Conservation (phyloP, 2,329 filamentous ascomycete species). For the Hypoxylon sp. region DNA sequence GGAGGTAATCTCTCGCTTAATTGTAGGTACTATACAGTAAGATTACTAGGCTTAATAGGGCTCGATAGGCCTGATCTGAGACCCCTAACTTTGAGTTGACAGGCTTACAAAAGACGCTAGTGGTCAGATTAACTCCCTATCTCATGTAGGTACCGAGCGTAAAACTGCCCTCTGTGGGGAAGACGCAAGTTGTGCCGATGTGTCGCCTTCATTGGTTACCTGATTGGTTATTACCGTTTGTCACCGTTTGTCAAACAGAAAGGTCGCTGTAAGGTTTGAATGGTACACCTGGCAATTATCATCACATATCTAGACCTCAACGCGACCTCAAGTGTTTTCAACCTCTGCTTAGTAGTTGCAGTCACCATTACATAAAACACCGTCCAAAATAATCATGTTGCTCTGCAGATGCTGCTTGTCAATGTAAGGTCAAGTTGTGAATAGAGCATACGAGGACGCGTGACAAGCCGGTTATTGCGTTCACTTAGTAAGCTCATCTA, state of each 20-base stretch:
- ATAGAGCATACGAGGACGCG: slow-evolving; percentile 4
- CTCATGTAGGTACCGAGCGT: slow-evolving; percentile 30
- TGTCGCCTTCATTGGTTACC: slow-evolving; percentile 5
- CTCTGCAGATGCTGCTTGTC: slow-evolving; percentile 5
- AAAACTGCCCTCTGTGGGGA: slow-evolving; percentile 20
- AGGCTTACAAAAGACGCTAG: slow-evolving; percentile 8
- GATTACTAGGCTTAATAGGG: slow-evolving; percentile 37
- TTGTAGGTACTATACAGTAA: slow-evolving; percentile 30
- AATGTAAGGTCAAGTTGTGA: neutral
- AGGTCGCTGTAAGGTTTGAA: slow-evolving; percentile 24
- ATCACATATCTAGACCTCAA: slow-evolving; percentile 14
- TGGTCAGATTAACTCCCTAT: slow-evolving; percentile 5
- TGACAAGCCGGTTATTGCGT: slow-evolving; percentile 5
- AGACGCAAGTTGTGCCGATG: slow-evolving; percentile 9
- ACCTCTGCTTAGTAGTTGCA: slow-evolving; percentile 14
- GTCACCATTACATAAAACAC: slow-evolving; percentile 18
- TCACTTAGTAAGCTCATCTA: slow-evolving; percentile 30
- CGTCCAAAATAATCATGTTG: slow-evolving; percentile 7
- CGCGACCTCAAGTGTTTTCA: slow-evolving; percentile 16
- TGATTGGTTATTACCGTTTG: neutral
- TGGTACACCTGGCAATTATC: slow-evolving; percentile 16
- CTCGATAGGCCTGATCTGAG: slow-evolving; percentile 10
- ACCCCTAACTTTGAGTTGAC: slow-evolving; percentile 19
- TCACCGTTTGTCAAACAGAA: slow-evolving; percentile 9
- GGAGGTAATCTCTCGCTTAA: slow-evolving; percentile 8